Evolutionary conservation across 2,329 filamentous ascomycete species (phyloP).

Genomic region (Pseudogymnoascus sp.): DNA sequence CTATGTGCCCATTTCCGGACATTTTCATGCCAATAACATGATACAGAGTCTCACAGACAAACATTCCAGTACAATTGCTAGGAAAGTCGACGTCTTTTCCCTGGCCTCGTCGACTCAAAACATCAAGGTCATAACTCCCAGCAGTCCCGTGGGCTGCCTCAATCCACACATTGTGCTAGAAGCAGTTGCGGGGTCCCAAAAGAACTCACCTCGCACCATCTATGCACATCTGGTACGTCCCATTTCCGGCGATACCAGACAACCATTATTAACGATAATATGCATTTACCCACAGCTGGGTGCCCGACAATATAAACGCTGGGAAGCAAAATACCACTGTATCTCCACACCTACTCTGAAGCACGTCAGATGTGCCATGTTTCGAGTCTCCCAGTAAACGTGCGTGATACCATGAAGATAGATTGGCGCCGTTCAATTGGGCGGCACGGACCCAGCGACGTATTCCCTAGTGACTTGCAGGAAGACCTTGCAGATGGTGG

Average conservation of each 20-base stretch:
- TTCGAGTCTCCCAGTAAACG: neutral
- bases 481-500: neutral
- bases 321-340: conserved; percentile 1
- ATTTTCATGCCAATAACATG: neutral
- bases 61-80: neutral
- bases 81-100: neutral
- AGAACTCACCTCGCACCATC: neutral
- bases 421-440: neutral
- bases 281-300: neutral
- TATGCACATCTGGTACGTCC: neutral
- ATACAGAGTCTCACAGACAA: neutral
- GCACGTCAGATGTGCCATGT: neutral
- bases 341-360: neutral
- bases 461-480: neutral
- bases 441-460: neutral
- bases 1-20: neutral
- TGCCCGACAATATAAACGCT: neutral
- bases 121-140: neutral
- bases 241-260: neutral
- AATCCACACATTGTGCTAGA: neutral
- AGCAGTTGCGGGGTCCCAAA: neutral
- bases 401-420: neutral
- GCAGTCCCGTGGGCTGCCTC: neutral
- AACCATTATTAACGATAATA: neutral
- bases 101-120: neutral